These are phyloP conservation scores for Blastocystis sp. DNA, from an alignment of 352 stramenopile species.

Conservation along the genomic window DNA sequence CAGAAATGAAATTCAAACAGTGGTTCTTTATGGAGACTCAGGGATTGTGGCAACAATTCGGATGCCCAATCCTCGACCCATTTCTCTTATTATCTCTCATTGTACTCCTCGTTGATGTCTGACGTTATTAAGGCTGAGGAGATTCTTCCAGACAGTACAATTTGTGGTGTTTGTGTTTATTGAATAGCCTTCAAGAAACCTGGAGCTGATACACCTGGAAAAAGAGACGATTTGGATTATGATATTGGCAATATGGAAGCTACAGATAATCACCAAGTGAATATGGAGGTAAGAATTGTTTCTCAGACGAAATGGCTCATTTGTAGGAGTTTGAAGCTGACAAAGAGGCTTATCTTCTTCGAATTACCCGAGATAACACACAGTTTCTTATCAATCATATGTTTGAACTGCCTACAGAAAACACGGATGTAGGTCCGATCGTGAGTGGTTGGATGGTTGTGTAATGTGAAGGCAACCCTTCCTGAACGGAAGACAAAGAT, in stretches of 20 bases:
- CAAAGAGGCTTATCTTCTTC: slow-evolving; percentile 78
- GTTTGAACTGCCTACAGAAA: slow-evolving; percentile 80
- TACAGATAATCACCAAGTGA: slow-evolving; percentile 79
- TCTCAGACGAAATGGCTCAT: background rate
- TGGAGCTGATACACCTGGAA: slow-evolving; percentile 30
- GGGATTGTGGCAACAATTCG: too few species aligned
- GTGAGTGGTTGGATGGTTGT: slow-evolving; percentile 63
- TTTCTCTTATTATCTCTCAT: too few species aligned
- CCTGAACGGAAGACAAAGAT: slow-evolving; percentile 71
- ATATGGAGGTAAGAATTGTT: slow-evolving; percentile 68
- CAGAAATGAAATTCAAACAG: too few species aligned
- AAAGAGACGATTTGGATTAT: slow-evolving; percentile 74
- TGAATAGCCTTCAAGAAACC: slow-evolving; percentile 52
- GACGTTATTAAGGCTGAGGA: slow-evolving; percentile 36
- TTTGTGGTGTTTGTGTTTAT: background rate
- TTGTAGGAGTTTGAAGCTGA: slow-evolving; percentile 61
- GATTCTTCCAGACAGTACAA: slow-evolving; percentile 27
- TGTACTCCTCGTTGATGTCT: slow-evolving; percentile 11
- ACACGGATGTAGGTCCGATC: slow-evolving; percentile 83
- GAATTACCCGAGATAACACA: slow-evolving; percentile 81
- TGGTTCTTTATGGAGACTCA: too few species aligned
- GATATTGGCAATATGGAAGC: slow-evolving; percentile 79
- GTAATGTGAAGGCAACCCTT: slow-evolving; percentile 64
- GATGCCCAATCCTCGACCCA: too few species aligned
- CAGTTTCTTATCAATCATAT: slow-evolving; percentile 84